phyloP scores from a whole-genome alignment of 1,139 yeast species.

The Geotrichum macrosporum region DNA sequence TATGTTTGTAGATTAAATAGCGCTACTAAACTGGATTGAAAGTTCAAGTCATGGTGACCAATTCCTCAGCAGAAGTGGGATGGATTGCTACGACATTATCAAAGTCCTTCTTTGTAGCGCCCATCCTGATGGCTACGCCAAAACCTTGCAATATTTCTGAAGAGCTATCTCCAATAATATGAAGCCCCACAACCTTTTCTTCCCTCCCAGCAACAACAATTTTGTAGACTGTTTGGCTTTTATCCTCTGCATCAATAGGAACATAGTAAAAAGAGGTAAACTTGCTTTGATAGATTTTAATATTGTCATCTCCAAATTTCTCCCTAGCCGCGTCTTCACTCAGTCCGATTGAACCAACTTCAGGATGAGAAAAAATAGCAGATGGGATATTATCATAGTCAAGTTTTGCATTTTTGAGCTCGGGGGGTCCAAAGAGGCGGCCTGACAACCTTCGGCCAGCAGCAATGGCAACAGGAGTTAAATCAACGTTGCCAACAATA shows the following conservation, averaged over 20 bases:
- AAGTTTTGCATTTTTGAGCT: constrained; percentile 62
- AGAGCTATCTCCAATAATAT: constrained; percentile 82
- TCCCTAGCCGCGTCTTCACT: constrained; percentile 70
- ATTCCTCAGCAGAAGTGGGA: constrained; percentile 96
- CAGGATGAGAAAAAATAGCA: constrained; percentile 93
- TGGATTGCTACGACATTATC: constrained; percentile 96
- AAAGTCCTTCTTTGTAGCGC: constrained; percentile 93
- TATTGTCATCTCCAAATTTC: constrained; percentile 70
- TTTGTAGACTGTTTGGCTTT: constrained; percentile 84
- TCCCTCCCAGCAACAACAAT: constrained; percentile 72
- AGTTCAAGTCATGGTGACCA: constrained; percentile 55
- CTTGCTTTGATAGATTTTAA: constrained; percentile 74
- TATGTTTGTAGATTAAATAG: too few relatives aligned
- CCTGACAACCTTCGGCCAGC: constrained; percentile 92
- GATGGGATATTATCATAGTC: constrained; percentile 86
- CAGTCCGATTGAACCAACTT: constrained; percentile 89
- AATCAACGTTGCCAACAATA: constrained; percentile 77
- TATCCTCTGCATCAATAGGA: constrained; percentile 58
- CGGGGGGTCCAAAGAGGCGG: constrained; percentile 77
- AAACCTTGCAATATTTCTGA: constrained; percentile 95
- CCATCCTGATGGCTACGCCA: constrained; percentile 90
- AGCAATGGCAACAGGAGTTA: constrained; percentile 97
- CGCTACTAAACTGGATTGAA: too few relatives aligned
- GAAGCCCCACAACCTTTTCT: constrained; percentile 93
- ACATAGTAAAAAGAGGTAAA: constrained; percentile 94